phyloP scores from a whole-genome alignment of 2,329 filamentous ascomycete species.

The Aschersonia sp. region DNA sequence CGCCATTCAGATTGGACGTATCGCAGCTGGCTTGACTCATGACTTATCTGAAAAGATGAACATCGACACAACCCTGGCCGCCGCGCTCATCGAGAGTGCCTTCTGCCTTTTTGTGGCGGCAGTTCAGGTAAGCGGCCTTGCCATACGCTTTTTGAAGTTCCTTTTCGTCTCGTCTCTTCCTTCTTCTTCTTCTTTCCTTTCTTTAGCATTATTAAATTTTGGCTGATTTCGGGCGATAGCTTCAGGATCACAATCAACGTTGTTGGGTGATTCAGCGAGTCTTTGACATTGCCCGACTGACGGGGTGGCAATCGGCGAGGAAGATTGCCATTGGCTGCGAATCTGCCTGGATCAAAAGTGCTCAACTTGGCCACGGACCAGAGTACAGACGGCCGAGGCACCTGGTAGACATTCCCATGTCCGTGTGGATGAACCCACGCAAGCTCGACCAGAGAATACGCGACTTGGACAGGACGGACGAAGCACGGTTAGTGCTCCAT shows the following conservation, averaged over 20 bases:
- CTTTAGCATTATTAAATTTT: neutral
- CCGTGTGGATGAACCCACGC: constrained; percentile 35
- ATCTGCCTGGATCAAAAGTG: constrained; percentile 65
- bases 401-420: constrained; percentile 18
- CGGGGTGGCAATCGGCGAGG: constrained; percentile 74
- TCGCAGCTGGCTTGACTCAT: constrained; percentile 57
- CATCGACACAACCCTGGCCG: constrained; percentile 65
- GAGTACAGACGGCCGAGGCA: constrained; percentile 44
- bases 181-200: neutral
- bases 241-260: constrained; percentile 53
- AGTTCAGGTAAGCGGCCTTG: constrained; percentile 39
- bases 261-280: constrained; percentile 65
- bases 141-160: neutral
- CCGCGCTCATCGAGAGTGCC: constrained; percentile 67
- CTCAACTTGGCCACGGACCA: constrained; percentile 59
- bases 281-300: constrained; percentile 61
- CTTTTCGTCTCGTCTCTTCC: neutral
- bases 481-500: constrained; percentile 40
- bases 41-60: constrained; percentile 35
- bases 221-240: neutral
- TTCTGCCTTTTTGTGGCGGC: constrained; percentile 80
- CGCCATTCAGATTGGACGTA: constrained; percentile 65
- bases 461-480: constrained; percentile 26
- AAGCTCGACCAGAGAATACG: constrained; percentile 37
- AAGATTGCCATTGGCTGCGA: constrained; percentile 79